These are phyloP conservation scores for Epichloe glyceriae DNA, from an alignment of 2,329 filamentous ascomycete species.

Conservation along the genomic window DNA sequence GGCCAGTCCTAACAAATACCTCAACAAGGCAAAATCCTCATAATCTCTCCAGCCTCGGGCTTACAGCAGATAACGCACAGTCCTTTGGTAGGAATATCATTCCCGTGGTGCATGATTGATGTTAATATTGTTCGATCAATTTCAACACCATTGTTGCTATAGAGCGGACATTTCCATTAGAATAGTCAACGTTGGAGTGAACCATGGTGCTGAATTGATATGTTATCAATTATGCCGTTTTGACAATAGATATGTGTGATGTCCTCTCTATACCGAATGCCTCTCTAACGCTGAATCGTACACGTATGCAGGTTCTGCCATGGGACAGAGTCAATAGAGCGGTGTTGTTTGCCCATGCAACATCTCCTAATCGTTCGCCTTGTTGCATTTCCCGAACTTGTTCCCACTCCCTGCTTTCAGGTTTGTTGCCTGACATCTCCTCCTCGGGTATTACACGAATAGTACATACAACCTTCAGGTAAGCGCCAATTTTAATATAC, in stretches of 20 bases:
- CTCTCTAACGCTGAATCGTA: conserved; percentile 13
- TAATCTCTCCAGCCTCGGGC: too few relatives aligned
- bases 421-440: conserved; percentile 4
- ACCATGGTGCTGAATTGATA: background rate
- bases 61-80: too few relatives aligned
- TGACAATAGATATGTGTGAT: conserved; percentile 3
- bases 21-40: too few relatives aligned
- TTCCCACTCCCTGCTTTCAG: background rate
- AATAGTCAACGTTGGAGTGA: background rate
- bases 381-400: background rate
- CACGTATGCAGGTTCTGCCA: conserved; percentile 14
- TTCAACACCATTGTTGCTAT: background rate
- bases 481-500: conserved; percentile 3
- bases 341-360: conserved; percentile 17
- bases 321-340: conserved; percentile 18
- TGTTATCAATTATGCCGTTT: background rate
- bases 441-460: conserved; percentile 7
- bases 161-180: background rate
- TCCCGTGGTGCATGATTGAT: too few relatives aligned
- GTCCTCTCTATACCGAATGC: conserved; percentile 11
- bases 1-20: too few relatives aligned
- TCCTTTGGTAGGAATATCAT: too few relatives aligned
- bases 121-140: background rate
- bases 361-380: conserved; percentile 8
- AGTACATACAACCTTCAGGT: conserved; percentile 8